Evolutionary conservation across 2,329 filamentous ascomycete genomes (phyloP), one percentile per base, ranked within the genome.

Genomic region (Penicillium sp.): DNA sequence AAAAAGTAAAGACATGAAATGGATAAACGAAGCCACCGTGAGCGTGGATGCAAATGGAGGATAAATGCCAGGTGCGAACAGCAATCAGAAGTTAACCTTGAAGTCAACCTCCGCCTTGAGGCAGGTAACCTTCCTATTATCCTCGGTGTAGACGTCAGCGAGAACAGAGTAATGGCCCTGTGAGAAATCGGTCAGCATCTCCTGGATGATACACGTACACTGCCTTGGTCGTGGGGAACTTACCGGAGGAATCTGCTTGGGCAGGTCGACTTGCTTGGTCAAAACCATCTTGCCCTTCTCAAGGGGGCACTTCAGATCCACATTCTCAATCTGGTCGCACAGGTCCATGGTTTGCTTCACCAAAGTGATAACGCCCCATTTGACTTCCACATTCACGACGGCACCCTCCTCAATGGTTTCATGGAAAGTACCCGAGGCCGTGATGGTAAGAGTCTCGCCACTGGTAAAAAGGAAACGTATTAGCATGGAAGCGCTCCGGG

Each of bases 291-390:
- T 79, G 60, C 93, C 94, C 79, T 91, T 86, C 78, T 96, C 82
- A 60, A 99, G 84, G 51, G 95, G 95, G 78, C 95, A 99, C 69
- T 91, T 80, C 58, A 98, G 82, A 69, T 97, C 92, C 47, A 97
- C 91, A 67, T 97, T 92, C 74, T 85, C 82, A 66, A 96, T 86
- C 75, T 96, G 89, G 61, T 97, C 90, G 82, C 95, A 99, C 39
- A 98, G 85, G 73, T 96, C 90, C 70, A 89, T 88, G 67, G 84
- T 85, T 66, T 90, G 90, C 76, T 86, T 91, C 77, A 99, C 87
- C 65, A 99, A 85, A 57, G 88, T 90, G 76, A 99, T 97, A 66
- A 96, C 83, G 61, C 94, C 94, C 77, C 96, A 97, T 81, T 96
- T 97, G 79, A 99, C 94, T 67, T 88, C 85, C 42, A 99, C 76